phyloP scores from a whole-genome alignment of 495 filamentous ascomycete species.

The Articulospora tetracladia region DNA sequence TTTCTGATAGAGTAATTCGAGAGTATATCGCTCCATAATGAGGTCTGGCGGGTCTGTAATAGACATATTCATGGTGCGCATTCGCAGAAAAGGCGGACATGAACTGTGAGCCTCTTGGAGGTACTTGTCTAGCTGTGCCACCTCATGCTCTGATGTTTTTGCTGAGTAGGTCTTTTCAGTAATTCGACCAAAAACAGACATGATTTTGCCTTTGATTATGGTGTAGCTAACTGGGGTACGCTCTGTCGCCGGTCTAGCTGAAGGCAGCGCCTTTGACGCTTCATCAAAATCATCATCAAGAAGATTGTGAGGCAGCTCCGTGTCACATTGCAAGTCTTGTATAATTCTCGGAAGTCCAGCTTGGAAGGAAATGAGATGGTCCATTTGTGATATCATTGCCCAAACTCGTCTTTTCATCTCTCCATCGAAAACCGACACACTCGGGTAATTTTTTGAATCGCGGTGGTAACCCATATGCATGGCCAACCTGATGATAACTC shows the following conservation, averaged over 20 bases:
- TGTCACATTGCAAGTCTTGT: slow-evolving; percentile 73
- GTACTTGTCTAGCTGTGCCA: slow-evolving; percentile 32
- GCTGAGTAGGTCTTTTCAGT: slow-evolving; percentile 28
- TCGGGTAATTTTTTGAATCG: slow-evolving; percentile 76
- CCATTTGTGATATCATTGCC: slow-evolving; percentile 73
- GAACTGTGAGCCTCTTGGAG: slow-evolving; percentile 27
- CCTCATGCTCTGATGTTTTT: slow-evolving; percentile 31
- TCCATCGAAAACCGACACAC: slow-evolving; percentile 78
- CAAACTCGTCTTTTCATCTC: slow-evolving; percentile 89
- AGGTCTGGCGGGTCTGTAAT: slow-evolving; percentile 34
- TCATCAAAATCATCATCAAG: slow-evolving; percentile 90
- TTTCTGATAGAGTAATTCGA: slow-evolving; percentile 33
- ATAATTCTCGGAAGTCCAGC: slow-evolving; percentile 83
- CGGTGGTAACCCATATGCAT: slow-evolving; percentile 94
- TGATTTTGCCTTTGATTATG: slow-evolving; percentile 37
- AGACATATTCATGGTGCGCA: slow-evolving; percentile 30
- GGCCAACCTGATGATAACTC: slow-evolving; percentile 75
- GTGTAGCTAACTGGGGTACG: slow-evolving; percentile 65
- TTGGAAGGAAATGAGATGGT: slow-evolving; percentile 85
- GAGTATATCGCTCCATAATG: slow-evolving; percentile 32
- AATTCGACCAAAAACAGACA: slow-evolving; percentile 41
- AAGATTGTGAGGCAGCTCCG: slow-evolving; percentile 78
- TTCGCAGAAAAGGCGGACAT: slow-evolving; percentile 30
- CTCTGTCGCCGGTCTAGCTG: slow-evolving; percentile 66
- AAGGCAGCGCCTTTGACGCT: slow-evolving; percentile 67